Evolutionary conservation across 345 rosid genomes (phyloP), one percentile per base, ranked within the genome.

Genomic region (Microthlaspi erraticum): DNA sequence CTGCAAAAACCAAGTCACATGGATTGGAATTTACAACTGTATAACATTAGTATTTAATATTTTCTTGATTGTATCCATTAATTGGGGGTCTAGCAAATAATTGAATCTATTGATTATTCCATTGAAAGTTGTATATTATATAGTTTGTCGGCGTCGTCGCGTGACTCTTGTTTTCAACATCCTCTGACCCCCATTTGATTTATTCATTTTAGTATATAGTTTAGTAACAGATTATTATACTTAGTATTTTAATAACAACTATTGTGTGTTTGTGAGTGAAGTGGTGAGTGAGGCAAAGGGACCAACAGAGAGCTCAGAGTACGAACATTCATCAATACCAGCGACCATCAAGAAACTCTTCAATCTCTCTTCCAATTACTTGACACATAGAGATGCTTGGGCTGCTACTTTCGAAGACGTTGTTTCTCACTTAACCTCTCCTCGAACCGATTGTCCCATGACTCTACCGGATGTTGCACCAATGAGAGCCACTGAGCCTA

Each of bases 321-420:
- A 77, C 32, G 97, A 94, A 80, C 97, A 94, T 60, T 94, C 99
- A 26, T 91, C 99, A 31, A 83, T 94, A 60, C 96, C 99, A 14
- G 99, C 99, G 45, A 94, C 95, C 17, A 81, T 94, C 45, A 94
- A 89, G 93, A 91, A 94, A 73, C 81, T 94, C 4, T 94, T 94
- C 87, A 85, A 87, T 57, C 86, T 94, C 42, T 74, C 83, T 37
- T 91, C 99, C 39, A 91, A 89, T 72, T 94, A 85, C 86, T 83
- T 94, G 46, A 94, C 99, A 48, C 90, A 87, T 71, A 81, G 99
- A 73, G 99, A 94, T 81, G 97, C 99, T 60, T 91, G 99, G 99
- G 99, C 99, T 0, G 90, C 87, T 49, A 91, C 96, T 19, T 91
- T 94, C 19, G 97, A 94, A 80, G 87, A 79, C 12, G 89, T 94